Evolutionary conservation across 441 rosid species (phyloP).

Genomic region (Raphanus hybrid): DNA sequence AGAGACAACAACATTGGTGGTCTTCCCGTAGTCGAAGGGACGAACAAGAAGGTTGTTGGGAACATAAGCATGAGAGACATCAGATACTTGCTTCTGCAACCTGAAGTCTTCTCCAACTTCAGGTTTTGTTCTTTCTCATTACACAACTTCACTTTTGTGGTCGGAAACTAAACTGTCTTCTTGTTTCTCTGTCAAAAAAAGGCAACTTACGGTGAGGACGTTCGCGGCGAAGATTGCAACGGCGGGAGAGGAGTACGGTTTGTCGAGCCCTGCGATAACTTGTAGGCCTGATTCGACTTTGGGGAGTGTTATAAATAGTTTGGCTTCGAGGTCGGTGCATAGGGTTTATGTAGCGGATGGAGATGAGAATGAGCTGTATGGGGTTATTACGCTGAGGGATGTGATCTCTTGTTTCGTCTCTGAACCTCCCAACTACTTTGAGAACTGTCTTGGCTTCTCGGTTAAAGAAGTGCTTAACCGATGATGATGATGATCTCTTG

Average conservation of each 20-base stretch:
- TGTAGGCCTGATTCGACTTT: conserved; percentile 68
- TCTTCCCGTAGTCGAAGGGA: conserved; percentile 69
- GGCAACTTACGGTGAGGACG: conserved; percentile 69
- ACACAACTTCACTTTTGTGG: not conserved
- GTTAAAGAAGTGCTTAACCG: conserved; percentile 57
- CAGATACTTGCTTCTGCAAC: conserved; percentile 69
- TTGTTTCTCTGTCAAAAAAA: conserved; percentile 34
- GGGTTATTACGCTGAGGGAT: conserved; percentile 87
- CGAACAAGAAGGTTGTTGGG: conserved; percentile 62
- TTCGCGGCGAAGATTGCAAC: conserved; percentile 58
- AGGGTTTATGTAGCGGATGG: conserved; percentile 64
- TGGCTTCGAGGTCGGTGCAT: conserved; percentile 74
- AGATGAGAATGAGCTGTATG: conserved; percentile 58
- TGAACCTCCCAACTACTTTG: conserved; percentile 77
- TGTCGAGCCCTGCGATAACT: conserved; percentile 61
- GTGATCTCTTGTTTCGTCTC: conserved; percentile 85
- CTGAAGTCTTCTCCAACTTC: conserved; percentile 72
- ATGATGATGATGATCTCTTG: conserved; percentile 37
- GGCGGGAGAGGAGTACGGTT: conserved; percentile 48
- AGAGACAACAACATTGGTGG: conserved; percentile 80
- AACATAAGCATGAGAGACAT: conserved; percentile 83
- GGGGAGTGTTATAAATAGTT: conserved; percentile 67
- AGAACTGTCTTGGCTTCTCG: conserved; percentile 62
- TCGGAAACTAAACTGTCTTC: not conserved
- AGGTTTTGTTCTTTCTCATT: conserved; percentile 47